Conservation (phyloP, 1,284 basidiomycete genomes). For the Cryptococcus neoformans region DNA sequence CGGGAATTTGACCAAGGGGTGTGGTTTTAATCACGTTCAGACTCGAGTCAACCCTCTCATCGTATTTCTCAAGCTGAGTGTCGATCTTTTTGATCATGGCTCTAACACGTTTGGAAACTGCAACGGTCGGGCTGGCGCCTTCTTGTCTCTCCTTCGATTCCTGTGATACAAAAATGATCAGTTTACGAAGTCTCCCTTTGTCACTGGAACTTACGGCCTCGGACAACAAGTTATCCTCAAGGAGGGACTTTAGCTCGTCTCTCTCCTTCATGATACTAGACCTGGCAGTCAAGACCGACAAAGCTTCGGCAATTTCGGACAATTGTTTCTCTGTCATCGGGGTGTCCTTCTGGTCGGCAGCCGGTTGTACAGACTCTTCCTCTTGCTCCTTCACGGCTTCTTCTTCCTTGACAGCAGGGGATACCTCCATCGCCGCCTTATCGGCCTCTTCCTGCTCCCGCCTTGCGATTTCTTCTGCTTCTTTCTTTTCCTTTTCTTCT, state of each 20-base stretch:
- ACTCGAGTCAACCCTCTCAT: conserved; percentile 81
- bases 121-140: conserved; percentile 45
- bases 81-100: conserved; percentile 97
- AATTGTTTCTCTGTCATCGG: conserved; percentile 98
- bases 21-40: conserved; percentile 94
- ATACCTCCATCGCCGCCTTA: too few species aligned
- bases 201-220: conserved; percentile 62
- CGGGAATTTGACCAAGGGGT: conserved; percentile 85
- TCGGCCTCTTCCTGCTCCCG: conserved; percentile 58
- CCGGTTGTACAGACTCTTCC: conserved; percentile 36
- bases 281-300: conserved; percentile 87
- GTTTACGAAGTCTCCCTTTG: background rate
- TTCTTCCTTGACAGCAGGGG: background rate
- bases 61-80: conserved; percentile 87
- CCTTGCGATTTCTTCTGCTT: conserved; percentile 56
- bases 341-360: conserved; percentile 57
- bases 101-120: conserved; percentile 89
- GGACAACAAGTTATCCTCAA: conserved; percentile 86
- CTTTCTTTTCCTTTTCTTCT: conserved; percentile 74
- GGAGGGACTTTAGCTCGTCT: conserved; percentile 78
- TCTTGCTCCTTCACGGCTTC: background rate
- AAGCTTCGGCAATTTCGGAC: conserved; percentile 86
- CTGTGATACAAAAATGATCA: conserved; percentile 11
- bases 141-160: conserved; percentile 49
- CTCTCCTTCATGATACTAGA: conserved; percentile 97